Conservation (phyloP, 2,329 filamentous ascomycete species). For the Fusarium sororula region DNA sequence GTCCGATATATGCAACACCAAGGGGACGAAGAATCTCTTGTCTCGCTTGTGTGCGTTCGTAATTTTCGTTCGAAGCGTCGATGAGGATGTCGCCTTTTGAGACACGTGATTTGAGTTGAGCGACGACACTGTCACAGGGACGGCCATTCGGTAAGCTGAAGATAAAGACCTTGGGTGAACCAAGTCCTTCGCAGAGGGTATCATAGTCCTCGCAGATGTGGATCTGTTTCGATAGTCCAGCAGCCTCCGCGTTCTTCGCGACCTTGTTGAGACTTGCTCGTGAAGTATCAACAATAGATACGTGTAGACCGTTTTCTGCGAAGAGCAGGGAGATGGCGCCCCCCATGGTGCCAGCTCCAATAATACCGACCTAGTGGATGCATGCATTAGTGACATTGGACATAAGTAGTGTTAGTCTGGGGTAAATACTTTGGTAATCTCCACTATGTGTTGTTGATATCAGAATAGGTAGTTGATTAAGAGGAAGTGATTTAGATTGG, state of each 20-base stretch:
- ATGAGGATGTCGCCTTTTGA: conserved; percentile 71
- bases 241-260: background rate
- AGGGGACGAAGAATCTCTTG: conserved; percentile 65
- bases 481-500: background rate
- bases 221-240: conserved; percentile 5
- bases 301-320: conserved; percentile 8
- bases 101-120: conserved; percentile 52
- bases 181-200: conserved; percentile 15
- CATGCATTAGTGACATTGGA: background rate
- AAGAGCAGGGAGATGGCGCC: conserved; percentile 10
- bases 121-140: conserved; percentile 9
- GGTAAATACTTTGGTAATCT: conserved; percentile 7
- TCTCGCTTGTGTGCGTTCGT: conserved; percentile 68
- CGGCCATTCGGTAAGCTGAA: conserved; percentile 31
- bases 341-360: conserved; percentile 20
- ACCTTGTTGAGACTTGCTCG: conserved; percentile 7
- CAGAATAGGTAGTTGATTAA: background rate
- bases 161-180: conserved; percentile 24
- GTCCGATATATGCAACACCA: conserved; percentile 72
- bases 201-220: conserved; percentile 22
- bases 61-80: conserved; percentile 75
- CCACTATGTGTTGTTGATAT: background rate
- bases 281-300: background rate
- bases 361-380: conserved; percentile 9
- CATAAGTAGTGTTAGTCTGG: background rate